Percentiles rank a stretch among this genome's conserved stretches.
Evolutionary conservation across 164 flowering plant species (phyloP).

Genomic region (Chloranthus sessilifolius): DNA sequence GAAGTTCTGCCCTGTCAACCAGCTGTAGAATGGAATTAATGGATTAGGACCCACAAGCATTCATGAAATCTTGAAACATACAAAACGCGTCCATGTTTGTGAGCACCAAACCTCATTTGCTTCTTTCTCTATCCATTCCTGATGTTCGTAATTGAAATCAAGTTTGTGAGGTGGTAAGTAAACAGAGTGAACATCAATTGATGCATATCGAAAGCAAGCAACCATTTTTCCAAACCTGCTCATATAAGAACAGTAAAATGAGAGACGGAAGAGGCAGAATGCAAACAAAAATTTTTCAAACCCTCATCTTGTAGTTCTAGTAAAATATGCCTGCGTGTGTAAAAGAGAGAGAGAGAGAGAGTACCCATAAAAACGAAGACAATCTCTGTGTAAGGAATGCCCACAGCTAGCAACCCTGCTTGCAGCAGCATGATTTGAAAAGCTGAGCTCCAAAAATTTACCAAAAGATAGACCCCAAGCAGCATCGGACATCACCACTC

Average conservation of each 20-base stretch:
- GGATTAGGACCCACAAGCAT: constrained; percentile 9
- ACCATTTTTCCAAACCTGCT: constrained; percentile 93
- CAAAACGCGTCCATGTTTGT: neutral
- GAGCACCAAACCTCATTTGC: constrained; percentile 44
- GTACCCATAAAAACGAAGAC: constrained; percentile 99
- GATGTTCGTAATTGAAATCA: constrained; percentile 65
- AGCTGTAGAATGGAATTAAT: constrained; percentile 42
- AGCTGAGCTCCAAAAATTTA: constrained; percentile 98
- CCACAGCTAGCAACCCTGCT: constrained; percentile 99
- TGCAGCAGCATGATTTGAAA: constrained; percentile 99
- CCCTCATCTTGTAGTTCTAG: too few relatives aligned
- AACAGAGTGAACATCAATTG: constrained; percentile 90
- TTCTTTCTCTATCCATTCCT: constrained; percentile 86
- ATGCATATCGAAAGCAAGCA: constrained; percentile 98
- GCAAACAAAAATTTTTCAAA: neutral
- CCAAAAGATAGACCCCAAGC: constrained; percentile 99
- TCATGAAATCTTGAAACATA: constrained; percentile 1
- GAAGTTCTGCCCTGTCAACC: constrained; percentile 49
- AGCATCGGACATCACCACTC: constrained; percentile 97
- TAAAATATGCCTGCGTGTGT: too few relatives aligned
- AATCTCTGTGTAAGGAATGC: constrained; percentile 95
- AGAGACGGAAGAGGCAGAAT: constrained; percentile 1
- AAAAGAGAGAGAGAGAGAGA: neutral
- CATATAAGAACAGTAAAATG: constrained; percentile 1
- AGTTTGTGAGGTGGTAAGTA: constrained; percentile 81